These are phyloP conservation scores for Diaporthe australafricana DNA, from an alignment of 2,329 filamentous ascomycete species.

Conservation along the genomic window DNA sequence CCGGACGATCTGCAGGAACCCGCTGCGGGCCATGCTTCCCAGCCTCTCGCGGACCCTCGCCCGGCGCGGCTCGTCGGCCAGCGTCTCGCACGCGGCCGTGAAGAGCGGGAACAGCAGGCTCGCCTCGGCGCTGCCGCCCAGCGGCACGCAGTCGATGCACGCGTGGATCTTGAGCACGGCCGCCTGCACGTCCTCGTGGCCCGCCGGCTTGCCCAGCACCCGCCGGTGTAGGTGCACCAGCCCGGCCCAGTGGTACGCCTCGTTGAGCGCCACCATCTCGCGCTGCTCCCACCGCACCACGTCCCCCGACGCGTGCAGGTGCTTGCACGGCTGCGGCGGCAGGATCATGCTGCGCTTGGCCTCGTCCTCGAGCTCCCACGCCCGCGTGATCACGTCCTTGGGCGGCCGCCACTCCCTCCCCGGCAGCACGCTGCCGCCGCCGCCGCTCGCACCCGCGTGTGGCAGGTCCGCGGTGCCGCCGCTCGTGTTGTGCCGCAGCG, in stretches of 20 bases:
- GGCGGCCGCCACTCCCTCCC: constrained; percentile 69
- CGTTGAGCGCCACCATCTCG: constrained; percentile 79
- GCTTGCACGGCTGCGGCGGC: constrained; percentile 55
- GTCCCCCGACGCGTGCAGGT: constrained; percentile 60
- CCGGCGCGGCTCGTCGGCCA: constrained; percentile 63
- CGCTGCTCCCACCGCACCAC: constrained; percentile 68
- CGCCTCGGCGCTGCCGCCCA: constrained; percentile 77
- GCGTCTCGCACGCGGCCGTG: constrained; percentile 81
- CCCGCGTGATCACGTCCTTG: constrained; percentile 63
- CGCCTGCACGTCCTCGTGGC: constrained; percentile 70
- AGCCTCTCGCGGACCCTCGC: constrained; percentile 74
- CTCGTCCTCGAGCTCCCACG: constrained; percentile 69
- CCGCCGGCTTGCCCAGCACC: constrained; percentile 71
- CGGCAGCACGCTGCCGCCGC: constrained; percentile 44
- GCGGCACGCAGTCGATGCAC: constrained; percentile 70
- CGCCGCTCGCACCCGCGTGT: neutral
- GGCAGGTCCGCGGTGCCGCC: too few species aligned
- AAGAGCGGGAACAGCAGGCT: constrained; percentile 86
- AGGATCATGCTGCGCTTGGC: constrained; percentile 67
- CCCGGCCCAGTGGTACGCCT: constrained; percentile 83
- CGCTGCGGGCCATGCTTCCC: constrained; percentile 75
- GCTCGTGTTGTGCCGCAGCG: constrained; percentile 60
- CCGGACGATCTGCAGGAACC: constrained; percentile 77
- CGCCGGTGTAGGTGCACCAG: constrained; percentile 80
- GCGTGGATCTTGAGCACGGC: constrained; percentile 73